A percentile compares a stretch with the other conserved stretches of the same genome.
phyloP scores from a whole-genome alignment of 192 early-diverging fungal species.

The Oehlia diaphana region DNA sequence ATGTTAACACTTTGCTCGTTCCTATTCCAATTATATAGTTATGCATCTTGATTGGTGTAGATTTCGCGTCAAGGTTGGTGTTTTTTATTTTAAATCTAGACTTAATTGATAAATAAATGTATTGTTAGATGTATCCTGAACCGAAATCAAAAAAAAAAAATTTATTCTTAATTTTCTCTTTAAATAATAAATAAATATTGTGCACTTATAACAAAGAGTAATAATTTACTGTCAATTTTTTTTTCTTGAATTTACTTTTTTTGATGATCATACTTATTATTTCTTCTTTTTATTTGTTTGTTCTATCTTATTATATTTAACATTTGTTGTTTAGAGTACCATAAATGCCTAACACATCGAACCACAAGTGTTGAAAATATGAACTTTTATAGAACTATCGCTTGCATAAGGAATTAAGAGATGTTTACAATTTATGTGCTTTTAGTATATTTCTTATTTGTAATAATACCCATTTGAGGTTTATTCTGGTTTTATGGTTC shows the following conservation, averaged over 20 bases:
- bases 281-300: neutral
- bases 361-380: neutral
- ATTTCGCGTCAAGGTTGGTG: neutral
- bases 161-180: neutral
- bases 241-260: neutral
- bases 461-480: neutral
- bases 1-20: neutral
- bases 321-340: neutral
- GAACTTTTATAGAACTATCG: neutral
- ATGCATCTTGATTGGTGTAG: conserved; percentile 9
- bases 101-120: neutral
- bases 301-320: neutral
- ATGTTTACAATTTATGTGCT: neutral
- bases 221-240: neutral
- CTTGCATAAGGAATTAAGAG: neutral
- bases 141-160: neutral
- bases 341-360: neutral
- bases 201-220: neutral
- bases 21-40: neutral
- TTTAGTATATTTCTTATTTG: neutral
- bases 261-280: neutral
- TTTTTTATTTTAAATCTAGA: neutral
- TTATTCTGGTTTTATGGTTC: neutral
- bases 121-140: neutral
- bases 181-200: neutral